Percentiles rank a stretch among this genome's conserved stretches.
phyloP scores from a whole-genome alignment of 345 rosid genomes.

The Hibiscus syriacus region DNA sequence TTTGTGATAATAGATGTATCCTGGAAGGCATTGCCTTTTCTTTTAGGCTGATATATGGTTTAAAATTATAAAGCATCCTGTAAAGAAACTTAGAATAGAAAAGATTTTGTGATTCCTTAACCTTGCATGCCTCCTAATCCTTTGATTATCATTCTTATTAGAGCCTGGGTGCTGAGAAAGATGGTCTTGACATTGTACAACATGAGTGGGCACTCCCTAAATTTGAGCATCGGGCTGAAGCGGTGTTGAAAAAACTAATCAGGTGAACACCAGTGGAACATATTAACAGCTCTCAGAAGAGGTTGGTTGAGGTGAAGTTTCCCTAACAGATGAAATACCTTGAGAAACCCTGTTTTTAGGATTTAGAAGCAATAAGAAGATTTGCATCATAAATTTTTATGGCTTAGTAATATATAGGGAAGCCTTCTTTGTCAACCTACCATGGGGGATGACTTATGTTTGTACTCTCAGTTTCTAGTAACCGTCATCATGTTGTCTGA shows the following conservation, averaged over 20 bases:
- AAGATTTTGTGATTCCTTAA: neutral
- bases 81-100: neutral
- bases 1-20: neutral
- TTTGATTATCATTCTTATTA: slow-evolving; percentile 16
- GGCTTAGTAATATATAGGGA: neutral
- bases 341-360: neutral
- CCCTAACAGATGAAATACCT: neutral
- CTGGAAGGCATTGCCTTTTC: neutral
- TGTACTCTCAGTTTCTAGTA: neutral
- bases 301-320: neutral
- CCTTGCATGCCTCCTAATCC: neutral
- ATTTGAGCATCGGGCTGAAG: slow-evolving; percentile 87
- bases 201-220: slow-evolving; percentile 81
- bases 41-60: neutral
- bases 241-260: slow-evolving; percentile 65
- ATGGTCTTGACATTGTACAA: slow-evolving; percentile 65
- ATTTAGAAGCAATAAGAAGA: neutral
- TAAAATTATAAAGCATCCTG: neutral
- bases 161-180: slow-evolving; percentile 88
- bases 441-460: neutral
- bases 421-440: neutral
- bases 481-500: neutral
- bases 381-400: neutral
- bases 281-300: neutral
- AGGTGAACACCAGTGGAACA: slow-evolving; percentile 21